Percentiles rank a stretch among this genome's conserved stretches.
Evolutionary conservation across 1,284 basidiomycete species (phyloP).

Genomic region (Gymnopus androsaceus): DNA sequence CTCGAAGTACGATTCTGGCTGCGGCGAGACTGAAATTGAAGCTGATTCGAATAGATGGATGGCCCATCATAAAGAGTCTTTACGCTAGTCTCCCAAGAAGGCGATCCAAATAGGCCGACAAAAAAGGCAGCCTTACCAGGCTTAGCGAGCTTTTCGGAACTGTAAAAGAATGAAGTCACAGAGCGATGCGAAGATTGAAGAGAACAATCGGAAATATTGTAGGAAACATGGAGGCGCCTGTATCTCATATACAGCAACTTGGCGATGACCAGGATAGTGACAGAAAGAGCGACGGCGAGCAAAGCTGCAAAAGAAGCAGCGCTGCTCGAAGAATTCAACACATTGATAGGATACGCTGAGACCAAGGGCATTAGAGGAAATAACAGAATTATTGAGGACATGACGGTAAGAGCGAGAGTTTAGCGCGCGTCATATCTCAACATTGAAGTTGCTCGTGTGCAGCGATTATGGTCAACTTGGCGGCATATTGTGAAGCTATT

Average conservation of each 20-base stretch:
- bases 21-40: conserved; percentile 13
- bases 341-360: conserved; percentile 6
- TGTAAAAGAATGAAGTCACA: conserved; percentile 22
- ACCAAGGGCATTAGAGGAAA: conserved; percentile 10
- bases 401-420: not conserved
- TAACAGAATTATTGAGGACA: not conserved
- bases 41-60: conserved; percentile 1
- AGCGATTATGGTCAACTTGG: too few species aligned
- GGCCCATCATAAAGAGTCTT: conserved; percentile 21
- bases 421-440: too few species aligned
- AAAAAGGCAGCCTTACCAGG: conserved; percentile 33
- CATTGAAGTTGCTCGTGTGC: too few species aligned
- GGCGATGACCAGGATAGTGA: conserved; percentile 28
- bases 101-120: conserved; percentile 49
- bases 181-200: conserved; percentile 21
- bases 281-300: conserved; percentile 23
- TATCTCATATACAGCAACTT: conserved; percentile 30
- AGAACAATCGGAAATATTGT: conserved; percentile 17
- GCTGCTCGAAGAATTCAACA: conserved; percentile 9
- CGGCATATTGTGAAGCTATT: too few species aligned
- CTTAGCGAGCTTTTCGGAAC: conserved; percentile 10
- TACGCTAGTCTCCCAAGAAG: conserved; percentile 42
- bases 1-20: not conserved
- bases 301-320: conserved; percentile 29
- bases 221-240: conserved; percentile 15